These are phyloP conservation scores for Sarocladium kiliense DNA, from an alignment of 2,329 filamentous ascomycete genomes.

Conservation along the genomic window DNA sequence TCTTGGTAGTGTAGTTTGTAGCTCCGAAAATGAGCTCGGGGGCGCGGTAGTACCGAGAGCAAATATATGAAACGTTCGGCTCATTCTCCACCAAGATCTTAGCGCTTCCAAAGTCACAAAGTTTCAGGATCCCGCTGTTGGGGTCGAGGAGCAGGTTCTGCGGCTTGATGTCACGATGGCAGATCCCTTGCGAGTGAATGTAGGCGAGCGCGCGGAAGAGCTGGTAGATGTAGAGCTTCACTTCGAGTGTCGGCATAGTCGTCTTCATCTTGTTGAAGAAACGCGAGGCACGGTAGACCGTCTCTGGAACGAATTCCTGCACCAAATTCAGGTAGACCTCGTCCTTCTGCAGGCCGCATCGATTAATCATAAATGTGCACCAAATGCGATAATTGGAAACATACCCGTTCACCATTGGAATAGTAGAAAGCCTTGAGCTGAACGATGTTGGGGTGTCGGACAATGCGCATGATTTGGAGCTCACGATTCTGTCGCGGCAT, in stretches of 20 bases:
- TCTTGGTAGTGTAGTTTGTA: constrained; percentile 99
- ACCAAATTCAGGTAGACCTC: constrained; percentile 98
- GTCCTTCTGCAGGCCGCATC: constrained; percentile 71
- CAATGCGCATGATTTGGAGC: constrained; percentile 99
- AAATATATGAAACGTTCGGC: constrained; percentile 99
- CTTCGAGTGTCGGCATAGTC: constrained; percentile 96
- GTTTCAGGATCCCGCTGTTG: constrained; percentile 83
- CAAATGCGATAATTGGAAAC: constrained; percentile 17
- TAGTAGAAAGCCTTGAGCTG: constrained; percentile 99
- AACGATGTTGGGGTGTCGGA: constrained; percentile 97
- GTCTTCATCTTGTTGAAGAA: constrained; percentile 99
- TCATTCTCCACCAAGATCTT: constrained; percentile 99
- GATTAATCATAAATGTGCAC: not conserved
- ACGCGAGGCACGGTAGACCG: constrained; percentile 92
- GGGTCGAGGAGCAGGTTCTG: constrained; percentile 96
- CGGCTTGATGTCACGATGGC: constrained; percentile 98
- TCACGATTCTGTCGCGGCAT: constrained; percentile 79
- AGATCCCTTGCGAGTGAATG: constrained; percentile 98
- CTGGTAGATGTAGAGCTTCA: constrained; percentile 99
- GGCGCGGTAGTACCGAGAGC: constrained; percentile 96
- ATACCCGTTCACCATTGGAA: constrained; percentile 95
- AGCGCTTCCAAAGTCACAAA: constrained; percentile 97
- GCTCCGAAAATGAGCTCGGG: constrained; percentile 98
- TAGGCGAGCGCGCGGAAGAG: constrained; percentile 97
- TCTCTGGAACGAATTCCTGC: constrained; percentile 97